Evolutionary conservation across 345 rosid genomes (phyloP).

Genomic region (Kandelia obovata): DNA sequence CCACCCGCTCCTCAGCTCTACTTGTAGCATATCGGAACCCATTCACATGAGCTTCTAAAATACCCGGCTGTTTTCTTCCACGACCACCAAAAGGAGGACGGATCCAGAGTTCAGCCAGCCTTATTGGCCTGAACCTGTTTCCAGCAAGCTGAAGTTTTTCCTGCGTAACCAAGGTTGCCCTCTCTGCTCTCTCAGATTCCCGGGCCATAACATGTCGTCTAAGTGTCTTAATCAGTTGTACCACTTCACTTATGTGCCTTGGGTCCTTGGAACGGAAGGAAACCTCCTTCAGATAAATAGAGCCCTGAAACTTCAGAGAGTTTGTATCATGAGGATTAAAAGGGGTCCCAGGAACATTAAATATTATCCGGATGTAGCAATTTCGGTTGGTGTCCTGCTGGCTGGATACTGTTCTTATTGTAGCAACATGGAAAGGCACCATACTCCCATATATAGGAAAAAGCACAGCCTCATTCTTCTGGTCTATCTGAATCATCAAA

Average conservation of each 20-base stretch:
- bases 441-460: conserved; percentile 78
- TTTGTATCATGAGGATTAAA: conserved; percentile 69
- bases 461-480: conserved; percentile 77
- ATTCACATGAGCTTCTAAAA: conserved; percentile 79
- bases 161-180: conserved; percentile 85
- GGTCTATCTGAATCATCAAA: conserved; percentile 74
- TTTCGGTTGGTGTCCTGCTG: conserved; percentile 78
- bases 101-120: conserved; percentile 71
- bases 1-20: conserved; percentile 76
- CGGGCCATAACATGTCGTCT: conserved; percentile 71
- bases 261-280: conserved; percentile 86
- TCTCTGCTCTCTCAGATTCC: conserved; percentile 82
- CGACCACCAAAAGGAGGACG: conserved; percentile 87
- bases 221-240: conserved; percentile 73
- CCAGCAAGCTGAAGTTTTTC: conserved; percentile 81
- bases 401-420: conserved; percentile 78
- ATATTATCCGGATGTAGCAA: conserved; percentile 75
- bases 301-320: conserved; percentile 55
- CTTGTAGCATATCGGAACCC: conserved; percentile 74
- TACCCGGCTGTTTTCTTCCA: conserved; percentile 75
- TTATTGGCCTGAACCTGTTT: conserved; percentile 82
- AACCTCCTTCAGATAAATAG: conserved; percentile 73
- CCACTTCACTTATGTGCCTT: conserved; percentile 81
- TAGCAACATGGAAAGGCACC: conserved; percentile 86
- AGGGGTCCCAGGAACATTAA: conserved; percentile 78